phyloP scores from a whole-genome alignment of 495 filamentous ascomycete species.

The Mycothermus thermophilus region DNA sequence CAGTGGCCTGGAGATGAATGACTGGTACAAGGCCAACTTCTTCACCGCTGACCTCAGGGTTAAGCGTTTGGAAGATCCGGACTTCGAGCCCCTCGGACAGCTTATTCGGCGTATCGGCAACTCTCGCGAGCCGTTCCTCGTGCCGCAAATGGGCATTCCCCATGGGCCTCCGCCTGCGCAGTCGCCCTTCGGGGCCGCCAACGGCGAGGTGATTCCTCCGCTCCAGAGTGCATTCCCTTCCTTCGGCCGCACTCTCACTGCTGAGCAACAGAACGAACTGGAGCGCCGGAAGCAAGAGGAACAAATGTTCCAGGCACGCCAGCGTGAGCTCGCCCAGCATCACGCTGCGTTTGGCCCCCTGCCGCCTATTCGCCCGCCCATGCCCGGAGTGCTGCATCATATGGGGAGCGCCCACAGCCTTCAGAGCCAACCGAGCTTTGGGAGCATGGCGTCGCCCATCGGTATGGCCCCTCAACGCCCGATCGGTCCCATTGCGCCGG shows the following conservation, averaged over 20 bases:
- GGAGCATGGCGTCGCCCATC: constrained; percentile 77
- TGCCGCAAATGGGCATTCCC: constrained; percentile 88
- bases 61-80: constrained; percentile 79
- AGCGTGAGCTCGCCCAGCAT: constrained; percentile 70
- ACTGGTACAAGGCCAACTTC: constrained; percentile 98
- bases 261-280: constrained; percentile 92
- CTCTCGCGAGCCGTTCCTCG: constrained; percentile 90
- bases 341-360: constrained; percentile 50
- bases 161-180: constrained; percentile 52
- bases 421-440: constrained; percentile 89
- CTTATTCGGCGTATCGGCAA: constrained; percentile 93
- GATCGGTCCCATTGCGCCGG: constrained; percentile 40
- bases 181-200: constrained; percentile 33
- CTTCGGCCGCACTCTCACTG: constrained; percentile 94
- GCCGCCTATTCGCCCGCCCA: constrained; percentile 54
- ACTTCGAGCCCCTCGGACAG: constrained; percentile 93
- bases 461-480: constrained; percentile 62
- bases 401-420: constrained; percentile 89
- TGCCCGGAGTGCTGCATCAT: constrained; percentile 65
- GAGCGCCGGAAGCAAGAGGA: constrained; percentile 96
- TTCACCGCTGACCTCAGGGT: constrained; percentile 90
- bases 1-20: constrained; percentile 95
- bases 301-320: constrained; percentile 87
- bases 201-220: constrained; percentile 71
- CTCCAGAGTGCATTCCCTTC: constrained; percentile 90